Evolutionary conservation across 2,329 filamentous ascomycete genomes (phyloP), one percentile per base, ranked within the genome.

Genomic region (Bipolaris cookei): DNA sequence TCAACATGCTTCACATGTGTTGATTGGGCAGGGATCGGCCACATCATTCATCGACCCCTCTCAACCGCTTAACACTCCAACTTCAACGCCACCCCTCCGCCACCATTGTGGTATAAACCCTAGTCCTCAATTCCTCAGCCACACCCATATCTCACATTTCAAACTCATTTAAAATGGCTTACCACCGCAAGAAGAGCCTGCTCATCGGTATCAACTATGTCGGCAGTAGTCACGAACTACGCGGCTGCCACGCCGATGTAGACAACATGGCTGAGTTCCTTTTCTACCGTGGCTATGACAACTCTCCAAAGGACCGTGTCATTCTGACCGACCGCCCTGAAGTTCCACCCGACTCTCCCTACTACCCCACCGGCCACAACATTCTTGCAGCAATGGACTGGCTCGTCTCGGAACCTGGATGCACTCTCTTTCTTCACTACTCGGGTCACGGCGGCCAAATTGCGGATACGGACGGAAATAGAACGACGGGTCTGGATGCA

Each of bases 391-490:
- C 84, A 3, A 84, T 87, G 72, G 77, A 83, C 52, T 87, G 85
- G 84, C 79, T 87, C 2, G 80, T 86, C 42, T 78, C 74, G 23
- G 79, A 83, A 51, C 81, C 84, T 0, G 80, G 81, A 8, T 82
- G 82, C 53, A 79, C 76, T 7, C 72, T 83, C 16, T 86, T 85
- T 76, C 69, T 87, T 47, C 84, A 85, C 61, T 87, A 87, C 62
- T 84, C 82, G 0, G 85, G 85, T 1, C 85, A 87, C 59, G 85
- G 85, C 51, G 81, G 84, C 39, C 83, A 85, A 68, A 79, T 84
- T 20, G 70, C 69, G 13, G 79, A 83, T 54, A 69, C 73, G 0
- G 77, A 80, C n/a, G 79, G 79, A 3, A 76, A 73, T 47, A 60
- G 68, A 3, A 60, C 61, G 3, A 71, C 71, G 1, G 73, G 73